These are phyloP conservation scores for Leccinum olivaceopallidum DNA, from an alignment of 768 basidiomycete genomes.

Conservation along the genomic window DNA sequence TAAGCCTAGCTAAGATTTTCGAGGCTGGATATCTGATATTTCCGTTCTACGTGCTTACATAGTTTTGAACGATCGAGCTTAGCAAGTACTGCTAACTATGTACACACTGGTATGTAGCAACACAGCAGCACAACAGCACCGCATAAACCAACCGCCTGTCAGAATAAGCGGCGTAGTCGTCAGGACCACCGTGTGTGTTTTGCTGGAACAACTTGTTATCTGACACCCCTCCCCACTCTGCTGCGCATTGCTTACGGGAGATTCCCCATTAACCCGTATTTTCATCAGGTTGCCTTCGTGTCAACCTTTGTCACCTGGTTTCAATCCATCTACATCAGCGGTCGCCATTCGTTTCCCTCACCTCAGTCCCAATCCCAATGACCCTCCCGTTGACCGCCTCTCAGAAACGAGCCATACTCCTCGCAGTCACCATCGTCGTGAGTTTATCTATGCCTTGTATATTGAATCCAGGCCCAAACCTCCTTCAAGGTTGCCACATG, in stretches of 20 bases:
- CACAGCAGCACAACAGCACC: too few species aligned
- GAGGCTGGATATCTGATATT: too few species aligned
- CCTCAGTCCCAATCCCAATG: slow-evolving; percentile 14
- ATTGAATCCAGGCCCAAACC: background rate
- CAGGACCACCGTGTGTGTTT: background rate
- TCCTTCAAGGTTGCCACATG: slow-evolving; percentile 19
- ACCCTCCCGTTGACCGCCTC: slow-evolving; percentile 26
- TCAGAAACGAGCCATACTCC: slow-evolving; percentile 31
- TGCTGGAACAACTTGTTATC: background rate
- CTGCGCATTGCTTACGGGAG: background rate
- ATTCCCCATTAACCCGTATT: background rate
- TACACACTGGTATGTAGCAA: too few species aligned
- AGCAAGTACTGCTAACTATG: too few species aligned
- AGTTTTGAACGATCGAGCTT: too few species aligned
- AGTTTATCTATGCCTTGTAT: background rate
- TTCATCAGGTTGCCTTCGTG: background rate
- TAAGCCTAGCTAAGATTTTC: too few species aligned
- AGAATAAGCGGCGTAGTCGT: too few species aligned
- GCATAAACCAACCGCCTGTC: too few species aligned
- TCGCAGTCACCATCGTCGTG: slow-evolving; percentile 29
- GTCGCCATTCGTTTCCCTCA: background rate
- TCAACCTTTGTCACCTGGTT: background rate
- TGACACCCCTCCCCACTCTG: background rate
- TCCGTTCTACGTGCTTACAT: too few species aligned
- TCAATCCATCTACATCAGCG: background rate